Percentiles rank a stretch among this genome's conserved stretches.
These are phyloP conservation scores for Neurospora africana DNA, from an alignment of 495 filamentous ascomycete species.

Conservation along the genomic window DNA sequence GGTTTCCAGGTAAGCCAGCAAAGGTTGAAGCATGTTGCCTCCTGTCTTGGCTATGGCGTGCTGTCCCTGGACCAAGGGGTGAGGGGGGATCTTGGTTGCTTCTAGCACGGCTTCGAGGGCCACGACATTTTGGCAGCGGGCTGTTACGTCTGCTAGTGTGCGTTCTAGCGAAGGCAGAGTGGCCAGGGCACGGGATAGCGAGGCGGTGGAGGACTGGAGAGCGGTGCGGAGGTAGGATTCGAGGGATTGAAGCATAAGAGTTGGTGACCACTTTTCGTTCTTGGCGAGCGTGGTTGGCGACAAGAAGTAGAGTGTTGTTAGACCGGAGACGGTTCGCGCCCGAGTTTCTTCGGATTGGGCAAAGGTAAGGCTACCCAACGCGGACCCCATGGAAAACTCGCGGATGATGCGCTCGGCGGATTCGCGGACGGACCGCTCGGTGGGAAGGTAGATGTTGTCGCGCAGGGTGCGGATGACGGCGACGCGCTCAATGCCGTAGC, in stretches of 20 bases:
- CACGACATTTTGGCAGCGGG: constrained; percentile 80
- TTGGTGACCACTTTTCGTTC: constrained; percentile 48
- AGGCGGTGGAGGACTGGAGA: constrained; percentile 61
- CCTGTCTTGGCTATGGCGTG: constrained; percentile 10
- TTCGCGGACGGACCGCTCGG: constrained; percentile 55
- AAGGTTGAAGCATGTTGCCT: constrained; percentile 57
- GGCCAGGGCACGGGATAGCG: constrained; percentile 60
- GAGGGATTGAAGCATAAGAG: constrained; percentile 62
- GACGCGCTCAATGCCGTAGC: constrained; percentile 61
- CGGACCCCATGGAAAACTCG: constrained; percentile 70
- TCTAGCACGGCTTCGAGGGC: constrained; percentile 72
- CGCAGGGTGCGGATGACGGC: constrained; percentile 57
- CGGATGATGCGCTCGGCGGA: constrained; percentile 71
- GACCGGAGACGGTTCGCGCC: constrained; percentile 59
- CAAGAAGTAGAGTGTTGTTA: constrained; percentile 71
- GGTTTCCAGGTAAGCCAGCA: constrained; percentile 75
- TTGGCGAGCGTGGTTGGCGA: constrained; percentile 47
- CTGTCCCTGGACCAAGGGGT: constrained; percentile 43
- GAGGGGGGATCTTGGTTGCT: constrained; percentile 50
- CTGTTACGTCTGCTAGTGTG: constrained; percentile 69
- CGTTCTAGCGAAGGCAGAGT: constrained; percentile 75
- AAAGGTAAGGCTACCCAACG: constrained; percentile 51
- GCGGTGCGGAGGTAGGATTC: constrained; percentile 69
- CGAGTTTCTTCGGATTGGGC: constrained; percentile 72
- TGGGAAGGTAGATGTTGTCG: constrained; percentile 53